phyloP scores from a whole-genome alignment of 2,329 filamentous ascomycete genomes.

The Nakataea oryzae region DNA sequence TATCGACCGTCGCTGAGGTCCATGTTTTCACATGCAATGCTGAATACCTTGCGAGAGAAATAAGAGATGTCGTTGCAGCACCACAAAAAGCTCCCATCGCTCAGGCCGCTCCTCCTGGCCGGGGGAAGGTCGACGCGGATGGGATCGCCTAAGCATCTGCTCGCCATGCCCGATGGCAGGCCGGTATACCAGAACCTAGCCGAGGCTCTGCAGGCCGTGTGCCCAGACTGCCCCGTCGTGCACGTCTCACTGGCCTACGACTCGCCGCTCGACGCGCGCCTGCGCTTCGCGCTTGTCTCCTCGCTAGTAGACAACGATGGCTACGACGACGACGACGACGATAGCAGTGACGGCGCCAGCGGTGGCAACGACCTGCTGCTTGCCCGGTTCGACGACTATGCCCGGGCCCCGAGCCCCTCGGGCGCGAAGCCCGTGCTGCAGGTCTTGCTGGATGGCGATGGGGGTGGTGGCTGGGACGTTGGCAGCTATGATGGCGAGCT shows the following conservation, averaged over 20 bases:
- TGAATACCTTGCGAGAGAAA: not conserved
- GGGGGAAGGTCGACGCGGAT: conserved; percentile 21
- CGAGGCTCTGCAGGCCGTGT: conserved; percentile 12
- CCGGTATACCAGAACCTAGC: conserved; percentile 18
- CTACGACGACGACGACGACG: not conserved
- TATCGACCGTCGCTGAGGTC: not conserved
- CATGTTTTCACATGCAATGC: not conserved
- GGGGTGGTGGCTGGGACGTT: no score
- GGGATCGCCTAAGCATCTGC: conserved; percentile 19
- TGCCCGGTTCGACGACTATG: not conserved
- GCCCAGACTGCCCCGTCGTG: conserved; percentile 13
- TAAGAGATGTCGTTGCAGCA: not conserved
- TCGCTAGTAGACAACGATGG: not conserved
- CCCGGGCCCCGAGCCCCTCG: not conserved
- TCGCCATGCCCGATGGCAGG: conserved; percentile 14
- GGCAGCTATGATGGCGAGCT: no score
- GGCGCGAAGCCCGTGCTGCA: not conserved
- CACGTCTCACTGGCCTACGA: conserved; percentile 14
- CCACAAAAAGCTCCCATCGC: not conserved
- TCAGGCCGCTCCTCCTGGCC: conserved; percentile 19
- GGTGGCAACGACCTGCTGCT: not conserved
- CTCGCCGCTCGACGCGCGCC: not conserved
- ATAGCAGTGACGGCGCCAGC: not conserved
- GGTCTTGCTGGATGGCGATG: not conserved
- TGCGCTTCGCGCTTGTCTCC: not conserved